Conservation (phyloP, 2,329 filamentous ascomycete genomes). For the Colletotrichum destructivum region DNA sequence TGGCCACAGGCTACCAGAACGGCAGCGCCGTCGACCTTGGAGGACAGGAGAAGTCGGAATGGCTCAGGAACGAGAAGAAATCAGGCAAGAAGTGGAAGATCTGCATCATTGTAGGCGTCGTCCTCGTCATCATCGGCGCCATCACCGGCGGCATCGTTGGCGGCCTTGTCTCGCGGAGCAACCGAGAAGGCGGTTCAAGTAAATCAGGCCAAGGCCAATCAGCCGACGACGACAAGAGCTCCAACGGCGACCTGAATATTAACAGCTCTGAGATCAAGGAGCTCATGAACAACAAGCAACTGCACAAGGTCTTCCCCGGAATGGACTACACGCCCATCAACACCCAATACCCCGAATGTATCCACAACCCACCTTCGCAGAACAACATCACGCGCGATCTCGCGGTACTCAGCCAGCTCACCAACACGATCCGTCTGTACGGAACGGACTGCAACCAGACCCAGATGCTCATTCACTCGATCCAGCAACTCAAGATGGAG, state of each 20-base stretch:
- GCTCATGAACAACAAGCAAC: conserved; percentile 82
- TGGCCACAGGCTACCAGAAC: conserved; percentile 46
- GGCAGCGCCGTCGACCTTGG: conserved; percentile 21
- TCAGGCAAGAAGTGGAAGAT: conserved; percentile 78
- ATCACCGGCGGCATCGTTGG: conserved; percentile 84
- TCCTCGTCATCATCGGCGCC: conserved; percentile 74
- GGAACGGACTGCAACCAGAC: conserved; percentile 99
- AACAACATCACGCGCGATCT: conserved; percentile 96
- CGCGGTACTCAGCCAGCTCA: conserved; percentile 90
- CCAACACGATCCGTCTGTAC: conserved; percentile 89
- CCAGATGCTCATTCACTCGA: conserved; percentile 89
- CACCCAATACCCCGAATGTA: conserved; percentile 89
- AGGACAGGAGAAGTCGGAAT: conserved; percentile 72
- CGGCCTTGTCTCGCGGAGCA: conserved; percentile 75
- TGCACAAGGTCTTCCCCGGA: conserved; percentile 95
- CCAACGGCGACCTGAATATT: conserved; percentile 80
- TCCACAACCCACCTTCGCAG: conserved; percentile 84
- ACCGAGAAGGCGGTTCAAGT: conserved; percentile 50
- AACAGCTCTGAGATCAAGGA: conserved; percentile 85
- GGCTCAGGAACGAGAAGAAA: conserved; percentile 71
- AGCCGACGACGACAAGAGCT: conserved; percentile 70
- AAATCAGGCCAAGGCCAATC: conserved; percentile 61
- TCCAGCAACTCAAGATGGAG: conserved; percentile 80
- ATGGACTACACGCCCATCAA: conserved; percentile 97
- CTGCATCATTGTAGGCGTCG: conserved; percentile 76